Percentiles rank a stretch among this genome's conserved stretches.
Evolutionary conservation across 2,329 filamentous ascomycete species (phyloP).

Genomic region (Paecilomyces formosus): DNA sequence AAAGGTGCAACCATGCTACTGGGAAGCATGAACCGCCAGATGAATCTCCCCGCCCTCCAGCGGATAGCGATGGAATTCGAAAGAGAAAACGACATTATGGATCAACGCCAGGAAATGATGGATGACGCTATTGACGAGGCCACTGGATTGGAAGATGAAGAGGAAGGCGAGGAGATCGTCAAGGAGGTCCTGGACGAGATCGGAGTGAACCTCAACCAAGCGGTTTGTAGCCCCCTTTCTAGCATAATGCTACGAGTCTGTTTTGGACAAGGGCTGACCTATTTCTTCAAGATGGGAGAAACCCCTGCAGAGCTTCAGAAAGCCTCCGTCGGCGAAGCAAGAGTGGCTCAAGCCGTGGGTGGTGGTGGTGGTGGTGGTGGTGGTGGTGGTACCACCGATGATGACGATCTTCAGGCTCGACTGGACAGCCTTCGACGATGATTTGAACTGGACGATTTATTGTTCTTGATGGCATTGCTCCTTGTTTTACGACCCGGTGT

Average conservation of each 20-base stretch:
- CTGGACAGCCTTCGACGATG: constrained; percentile 72
- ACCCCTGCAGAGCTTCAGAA: constrained; percentile 79
- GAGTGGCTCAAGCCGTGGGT: constrained; percentile 76
- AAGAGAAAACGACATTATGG: constrained; percentile 98
- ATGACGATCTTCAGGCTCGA: constrained; percentile 89
- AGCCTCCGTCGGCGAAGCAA: constrained; percentile 62
- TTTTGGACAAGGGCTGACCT: constrained; percentile 12
- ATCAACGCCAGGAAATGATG: constrained; percentile 99
- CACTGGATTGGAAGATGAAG: constrained; percentile 82
- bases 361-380: constrained; percentile 42
- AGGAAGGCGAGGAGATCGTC: constrained; percentile 93
- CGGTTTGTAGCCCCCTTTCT: constrained; percentile 53
- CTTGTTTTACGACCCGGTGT: background rate
- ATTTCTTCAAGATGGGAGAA: constrained; percentile 66
- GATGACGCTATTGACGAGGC: constrained; percentile 97
- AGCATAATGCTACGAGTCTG: background rate
- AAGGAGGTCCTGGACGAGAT: constrained; percentile 97
- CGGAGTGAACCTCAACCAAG: constrained; percentile 82
- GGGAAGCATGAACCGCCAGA: constrained; percentile 93
- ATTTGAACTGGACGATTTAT: constrained; percentile 7
- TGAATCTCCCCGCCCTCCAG: constrained; percentile 93
- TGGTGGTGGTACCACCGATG: constrained; percentile 51
- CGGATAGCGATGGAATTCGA: constrained; percentile 99
- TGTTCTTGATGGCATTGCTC: background rate
- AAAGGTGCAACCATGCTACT: constrained; percentile 90